These are phyloP conservation scores for Xylaria curta DNA, from an alignment of 495 filamentous ascomycete species.

Conservation along the genomic window DNA sequence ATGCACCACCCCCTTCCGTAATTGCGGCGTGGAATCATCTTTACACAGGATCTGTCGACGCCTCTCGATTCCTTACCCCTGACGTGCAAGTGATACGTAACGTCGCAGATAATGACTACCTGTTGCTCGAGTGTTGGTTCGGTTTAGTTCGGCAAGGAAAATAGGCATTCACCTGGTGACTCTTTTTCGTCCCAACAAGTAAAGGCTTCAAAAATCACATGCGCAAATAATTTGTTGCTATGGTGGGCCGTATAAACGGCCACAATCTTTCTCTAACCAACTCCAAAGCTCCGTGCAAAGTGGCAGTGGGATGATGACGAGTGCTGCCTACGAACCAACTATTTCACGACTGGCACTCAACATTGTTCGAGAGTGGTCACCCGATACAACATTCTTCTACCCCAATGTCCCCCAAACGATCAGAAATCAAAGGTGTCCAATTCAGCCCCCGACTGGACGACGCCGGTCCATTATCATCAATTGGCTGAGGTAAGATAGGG, in stretches of 20 bases:
- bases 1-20: neutral
- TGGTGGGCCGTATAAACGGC: neutral
- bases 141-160: neutral
- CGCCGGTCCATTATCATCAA: neutral
- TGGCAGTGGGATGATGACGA: neutral
- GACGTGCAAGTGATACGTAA: neutral
- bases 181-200: neutral
- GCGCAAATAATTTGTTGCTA: neutral
- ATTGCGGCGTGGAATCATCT: conserved; percentile 15
- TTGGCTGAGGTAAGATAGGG: neutral
- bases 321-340: neutral
- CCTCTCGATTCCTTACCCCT: conserved; percentile 14
- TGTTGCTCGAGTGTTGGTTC: neutral
- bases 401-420: conserved; percentile 22
- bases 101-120: neutral
- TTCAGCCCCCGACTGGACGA: conserved; percentile 9
- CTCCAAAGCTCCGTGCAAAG: neutral
- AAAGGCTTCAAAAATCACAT: neutral
- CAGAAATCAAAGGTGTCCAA: neutral
- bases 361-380: neutral
- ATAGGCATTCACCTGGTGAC: neutral
- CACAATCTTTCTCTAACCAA: neutral
- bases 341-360: neutral
- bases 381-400: neutral
- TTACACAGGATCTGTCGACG: neutral